phyloP scores from a whole-genome alignment of 345 rosid genomes.

The Balakata baccata region DNA sequence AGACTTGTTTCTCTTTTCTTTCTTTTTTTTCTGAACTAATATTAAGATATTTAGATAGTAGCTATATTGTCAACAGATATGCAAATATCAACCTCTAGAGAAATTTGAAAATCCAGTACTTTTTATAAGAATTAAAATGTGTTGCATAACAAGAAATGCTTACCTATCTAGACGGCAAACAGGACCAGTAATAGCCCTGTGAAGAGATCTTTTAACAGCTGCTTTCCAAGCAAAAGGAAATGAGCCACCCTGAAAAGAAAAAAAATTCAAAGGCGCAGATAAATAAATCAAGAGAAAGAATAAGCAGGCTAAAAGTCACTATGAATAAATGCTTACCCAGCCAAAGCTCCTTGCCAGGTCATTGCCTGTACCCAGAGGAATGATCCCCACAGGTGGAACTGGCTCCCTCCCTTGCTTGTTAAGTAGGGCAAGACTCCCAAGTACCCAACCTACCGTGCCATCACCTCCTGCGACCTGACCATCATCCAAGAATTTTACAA shows the following conservation, averaged over 20 bases:
- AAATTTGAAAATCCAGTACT: neutral
- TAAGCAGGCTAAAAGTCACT: constrained; percentile 13
- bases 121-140: neutral
- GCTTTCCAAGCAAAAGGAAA: constrained; percentile 97
- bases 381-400: constrained; percentile 81
- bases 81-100: neutral
- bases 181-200: constrained; percentile 52
- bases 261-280: constrained; percentile 9
- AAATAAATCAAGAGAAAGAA: constrained; percentile 21
- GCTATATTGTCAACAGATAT: neutral
- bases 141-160: neutral
- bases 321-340: constrained; percentile 60
- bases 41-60: neutral
- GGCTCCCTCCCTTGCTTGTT: constrained; percentile 48
- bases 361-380: constrained; percentile 96
- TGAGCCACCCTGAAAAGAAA: constrained; percentile 73
- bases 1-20: neutral
- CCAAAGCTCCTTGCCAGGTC: constrained; percentile 92
- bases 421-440: constrained; percentile 78
- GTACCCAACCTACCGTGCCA: constrained; percentile 98
- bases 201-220: constrained; percentile 73
- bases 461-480: constrained; percentile 99
- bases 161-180: constrained; percentile 81
- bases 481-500: constrained; percentile 22
- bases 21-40: neutral